Evolutionary conservation across 2,329 filamentous ascomycete species (phyloP), one percentile per base, ranked within the genome.

Genomic region (Botrytis deweyae): DNA sequence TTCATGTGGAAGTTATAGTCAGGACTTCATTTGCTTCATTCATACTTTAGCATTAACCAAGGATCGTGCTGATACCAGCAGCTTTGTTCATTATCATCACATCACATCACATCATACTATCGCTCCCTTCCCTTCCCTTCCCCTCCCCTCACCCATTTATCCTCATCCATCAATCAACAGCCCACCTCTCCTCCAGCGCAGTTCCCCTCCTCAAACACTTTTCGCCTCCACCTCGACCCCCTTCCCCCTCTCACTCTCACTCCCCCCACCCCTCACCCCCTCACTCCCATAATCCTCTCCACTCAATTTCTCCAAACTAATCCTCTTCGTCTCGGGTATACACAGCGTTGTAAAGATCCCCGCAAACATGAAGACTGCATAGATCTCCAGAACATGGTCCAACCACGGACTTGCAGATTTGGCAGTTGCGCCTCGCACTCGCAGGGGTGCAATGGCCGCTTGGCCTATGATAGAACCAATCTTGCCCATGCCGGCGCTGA

Each of bases 301-400:
- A 72, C 78, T 81, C 44, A 83, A 82, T 76, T 90, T 87, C 80
- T 94, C 93, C 62, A 96, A 84, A 0, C 92, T 93, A 82, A 90
- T 87, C 1, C 91, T 86, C 84, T 92, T 94, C 0, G 91, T 94
- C 84, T 94, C 93, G 0, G 92, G 92, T 42, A 95, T 91, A 46
- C 95, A 83, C 4, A 95, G 83, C 1, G 90, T 90, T 1, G 89
- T 89, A 67, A 93, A 83, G 72, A 89, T 86, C 65, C 93, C 93
- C 62, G 87, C 86, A 6, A 95, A 85, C 93, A 95, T 95, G 84
- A 95, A 94, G 14, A 93, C 85, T 0, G 92, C 91, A 81, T 93
- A 94, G 64, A 95, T 91, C 81, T 93, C 86, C 84, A 95, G 89
- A 63, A 95, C 88, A 74, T 92, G 89, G 81, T 92, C 87, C 72